These are phyloP conservation scores for Lunularia cruciata DNA, from an alignment of 225 moss, liverwort and hornwort species.

Conservation along the genomic window DNA sequence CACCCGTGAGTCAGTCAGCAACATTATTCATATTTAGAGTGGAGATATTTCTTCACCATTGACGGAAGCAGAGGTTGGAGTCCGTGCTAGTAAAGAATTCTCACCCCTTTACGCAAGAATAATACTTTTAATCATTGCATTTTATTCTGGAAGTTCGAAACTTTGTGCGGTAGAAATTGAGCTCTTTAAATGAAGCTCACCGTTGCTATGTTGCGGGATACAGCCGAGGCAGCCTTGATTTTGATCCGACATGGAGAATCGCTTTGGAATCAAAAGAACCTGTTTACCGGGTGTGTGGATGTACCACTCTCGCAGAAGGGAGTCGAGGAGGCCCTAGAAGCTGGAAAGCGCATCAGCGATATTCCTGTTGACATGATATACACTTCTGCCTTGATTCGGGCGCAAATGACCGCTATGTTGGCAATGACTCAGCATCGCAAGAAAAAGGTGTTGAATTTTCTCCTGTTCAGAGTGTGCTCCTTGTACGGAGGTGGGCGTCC, in stretches of 20 bases:
- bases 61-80: too few species aligned
- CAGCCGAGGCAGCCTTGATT: conserved; percentile 84
- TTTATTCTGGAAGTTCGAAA: too few species aligned
- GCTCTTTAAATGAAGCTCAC: too few species aligned
- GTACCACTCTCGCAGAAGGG: conserved; percentile 81
- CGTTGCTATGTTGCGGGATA: not conserved
- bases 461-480: not conserved
- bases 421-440: conserved; percentile 97
- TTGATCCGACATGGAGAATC: conserved; percentile 95
- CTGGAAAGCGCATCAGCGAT: conserved; percentile 78
- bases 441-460: conserved; percentile 52
- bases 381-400: conserved; percentile 89
- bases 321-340: conserved; percentile 84
- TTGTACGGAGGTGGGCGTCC: too few species aligned
- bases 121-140: too few species aligned
- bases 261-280: conserved; percentile 90
- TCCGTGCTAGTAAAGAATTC: too few species aligned
- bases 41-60: too few species aligned
- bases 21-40: too few species aligned
- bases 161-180: too few species aligned
- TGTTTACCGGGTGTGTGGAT: conserved; percentile 94
- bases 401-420: conserved; percentile 97
- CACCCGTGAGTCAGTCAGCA: too few species aligned
- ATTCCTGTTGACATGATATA: conserved; percentile 94
- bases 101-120: too few species aligned